phyloP scores from a whole-genome alignment of 83 land plant genomes.

The Diphasiastrum complanatum region DNA sequence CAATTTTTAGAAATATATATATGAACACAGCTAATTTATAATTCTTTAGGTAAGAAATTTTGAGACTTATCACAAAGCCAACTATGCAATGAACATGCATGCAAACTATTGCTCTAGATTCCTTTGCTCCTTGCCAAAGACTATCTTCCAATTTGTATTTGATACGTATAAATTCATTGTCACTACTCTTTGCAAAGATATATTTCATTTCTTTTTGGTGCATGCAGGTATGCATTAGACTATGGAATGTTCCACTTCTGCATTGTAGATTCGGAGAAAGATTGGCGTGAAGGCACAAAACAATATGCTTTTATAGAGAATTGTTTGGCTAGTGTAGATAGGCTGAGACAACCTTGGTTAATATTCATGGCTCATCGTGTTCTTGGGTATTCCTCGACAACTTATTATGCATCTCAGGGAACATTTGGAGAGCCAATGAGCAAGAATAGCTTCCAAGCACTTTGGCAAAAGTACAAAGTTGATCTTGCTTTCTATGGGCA shows the following conservation, averaged over 20 bases:
- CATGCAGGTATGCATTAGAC: constrained; percentile 36
- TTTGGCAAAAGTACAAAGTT: constrained; percentile 52
- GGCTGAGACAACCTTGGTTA: constrained; percentile 50
- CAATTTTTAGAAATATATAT: no score
- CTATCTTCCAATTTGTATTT: no score
- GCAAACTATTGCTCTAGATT: no score
- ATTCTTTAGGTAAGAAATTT: no score
- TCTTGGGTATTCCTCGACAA: constrained; percentile 40
- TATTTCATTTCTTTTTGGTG: neutral
- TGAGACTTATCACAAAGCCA: no score
- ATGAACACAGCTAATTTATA: no score
- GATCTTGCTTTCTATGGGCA: constrained; percentile 47
- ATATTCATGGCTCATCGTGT: constrained; percentile 43
- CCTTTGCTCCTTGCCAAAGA: no score
- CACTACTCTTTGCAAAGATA: no score
- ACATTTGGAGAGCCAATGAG: constrained; percentile 44
- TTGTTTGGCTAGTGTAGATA: constrained; percentile 36
- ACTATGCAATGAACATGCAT: no score
- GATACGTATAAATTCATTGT: no score
- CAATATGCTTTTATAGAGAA: constrained; percentile 41
- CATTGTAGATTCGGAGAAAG: constrained; percentile 42
- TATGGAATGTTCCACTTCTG: constrained; percentile 48
- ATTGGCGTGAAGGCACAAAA: constrained; percentile 43
- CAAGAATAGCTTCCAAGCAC: constrained; percentile 36
- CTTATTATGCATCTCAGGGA: constrained; percentile 22